Evolutionary conservation across 805 yeast species (phyloP), one percentile per base, ranked within the genome.

Genomic region (Pichia thaimueangensis): DNA sequence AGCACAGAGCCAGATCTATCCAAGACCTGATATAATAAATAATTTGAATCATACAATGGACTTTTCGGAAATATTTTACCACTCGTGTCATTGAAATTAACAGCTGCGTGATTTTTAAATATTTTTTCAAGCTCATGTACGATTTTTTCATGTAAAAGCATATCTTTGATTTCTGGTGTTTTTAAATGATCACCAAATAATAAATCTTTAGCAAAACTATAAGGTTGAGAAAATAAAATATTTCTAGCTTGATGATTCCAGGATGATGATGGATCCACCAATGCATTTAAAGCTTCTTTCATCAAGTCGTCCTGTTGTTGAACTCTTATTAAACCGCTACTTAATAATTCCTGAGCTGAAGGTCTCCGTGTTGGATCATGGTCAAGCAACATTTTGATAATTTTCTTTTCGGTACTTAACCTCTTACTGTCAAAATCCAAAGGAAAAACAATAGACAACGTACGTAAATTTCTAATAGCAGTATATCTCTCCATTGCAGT

Each of bases 401-500:
- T 80, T 41, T 75, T 76, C 50, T 74, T 74, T 52, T 91, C 96
- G 0, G 71, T 69, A 3, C 67, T 60, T 48, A 69, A 62, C 49
- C 75, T 75, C 2, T 67, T 63, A 7, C 62, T 64, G 17, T 73
- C 68, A 56, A 88, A 89, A 39, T 78, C 83, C 0, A 62, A 21
- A 0, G 98, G 98, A 48, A 93, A 84, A 5, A 73, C 74, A 12
- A 87, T 71, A 0, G 71, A 58, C 0, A 76, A 60, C 1, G 69
- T 58, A 42, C 99, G 68, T 41, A 91, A 61, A 20, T 73, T 68
- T 46, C 78, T 74, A n/a, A 93, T 63, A 7, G 79, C 85, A 36
- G 73, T 70, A 10, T 83, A 87, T 40, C 98, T 71, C 59, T 93
- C 99, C 97, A 93, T 93, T 2, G 87, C 89, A 0, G 99, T 93